Conservation (phyloP, 495 filamentous ascomycete species). For the Lichenothelia convexa region DNA sequence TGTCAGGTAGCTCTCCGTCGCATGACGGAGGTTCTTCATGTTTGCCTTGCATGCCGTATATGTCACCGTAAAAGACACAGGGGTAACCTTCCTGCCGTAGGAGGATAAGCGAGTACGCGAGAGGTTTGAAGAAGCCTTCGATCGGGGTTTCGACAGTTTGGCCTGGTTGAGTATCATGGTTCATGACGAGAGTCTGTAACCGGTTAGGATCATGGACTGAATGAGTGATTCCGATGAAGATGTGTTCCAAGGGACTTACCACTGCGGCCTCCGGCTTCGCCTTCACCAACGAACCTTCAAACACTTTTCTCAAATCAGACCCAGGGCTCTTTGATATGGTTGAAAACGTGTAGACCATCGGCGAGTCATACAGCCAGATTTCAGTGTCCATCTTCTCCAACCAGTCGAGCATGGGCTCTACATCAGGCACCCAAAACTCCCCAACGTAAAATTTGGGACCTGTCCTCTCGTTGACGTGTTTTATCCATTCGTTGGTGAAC, state of each 20-base stretch:
- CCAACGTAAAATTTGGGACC: conserved; percentile 48
- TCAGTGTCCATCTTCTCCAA: conserved; percentile 39
- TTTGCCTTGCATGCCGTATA: conserved; percentile 46
- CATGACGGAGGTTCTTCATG: conserved; percentile 34
- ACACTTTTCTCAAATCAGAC: conserved; percentile 42
- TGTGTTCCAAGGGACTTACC: conserved; percentile 1
- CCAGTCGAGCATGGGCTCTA: conserved; percentile 34
- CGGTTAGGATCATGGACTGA: neutral
- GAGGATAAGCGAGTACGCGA: conserved; percentile 36
- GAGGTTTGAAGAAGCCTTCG: conserved; percentile 18
- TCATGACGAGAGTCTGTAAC: conserved; percentile 19
- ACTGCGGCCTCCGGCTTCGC: conserved; percentile 43
- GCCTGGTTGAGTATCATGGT: conserved; percentile 25
- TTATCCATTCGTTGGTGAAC: conserved; percentile 43
- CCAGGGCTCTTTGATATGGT: conserved; percentile 29
- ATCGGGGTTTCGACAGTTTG: conserved; percentile 22
- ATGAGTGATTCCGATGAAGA: neutral
- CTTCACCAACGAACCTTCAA: conserved; percentile 41
- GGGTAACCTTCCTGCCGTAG: conserved; percentile 47
- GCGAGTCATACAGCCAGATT: conserved; percentile 47
- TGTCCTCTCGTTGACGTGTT: conserved; percentile 28
- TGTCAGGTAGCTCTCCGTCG: conserved; percentile 37
- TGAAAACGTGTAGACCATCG: conserved; percentile 47
- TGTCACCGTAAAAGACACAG: conserved; percentile 56
- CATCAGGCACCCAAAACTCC: conserved; percentile 52